Evolutionary conservation across 1,139 yeast genomes (phyloP).

Genomic region (Pichiaceae sp.): DNA sequence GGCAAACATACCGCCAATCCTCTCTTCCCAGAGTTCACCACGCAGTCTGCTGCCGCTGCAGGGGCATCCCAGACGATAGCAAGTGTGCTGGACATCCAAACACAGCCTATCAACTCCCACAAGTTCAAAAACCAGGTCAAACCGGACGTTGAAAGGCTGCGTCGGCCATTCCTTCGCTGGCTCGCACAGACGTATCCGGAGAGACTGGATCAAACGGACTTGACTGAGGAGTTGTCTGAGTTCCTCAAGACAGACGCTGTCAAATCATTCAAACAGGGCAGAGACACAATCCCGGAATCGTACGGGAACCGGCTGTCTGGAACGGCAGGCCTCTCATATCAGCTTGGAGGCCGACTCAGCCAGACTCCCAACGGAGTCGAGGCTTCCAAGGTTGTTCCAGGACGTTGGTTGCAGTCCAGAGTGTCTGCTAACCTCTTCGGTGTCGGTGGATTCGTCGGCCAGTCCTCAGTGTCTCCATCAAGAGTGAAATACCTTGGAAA

Average conservation of each 20-base stretch:
- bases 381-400: constrained; percentile 54
- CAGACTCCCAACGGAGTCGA: constrained; percentile 72
- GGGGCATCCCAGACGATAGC: constrained; percentile 11
- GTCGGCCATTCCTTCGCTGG: constrained; percentile 33
- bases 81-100: constrained; percentile 17
- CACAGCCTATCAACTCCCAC: constrained; percentile 13
- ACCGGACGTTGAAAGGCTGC: constrained; percentile 19
- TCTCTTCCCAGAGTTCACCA: constrained; percentile 13
- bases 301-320: constrained; percentile 32
- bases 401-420: constrained; percentile 48
- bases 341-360: constrained; percentile 58
- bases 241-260: constrained; percentile 21
- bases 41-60: background rate
- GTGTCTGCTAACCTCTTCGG: constrained; percentile 45
- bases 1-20: constrained; percentile 10
- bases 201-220: constrained; percentile 24
- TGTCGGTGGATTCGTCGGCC: constrained; percentile 64
- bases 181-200: constrained; percentile 31
- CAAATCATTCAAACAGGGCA: background rate
- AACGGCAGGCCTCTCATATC: constrained; percentile 68
- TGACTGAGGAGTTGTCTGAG: constrained; percentile 28
- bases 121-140: constrained; percentile 14
- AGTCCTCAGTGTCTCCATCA: constrained; percentile 13
- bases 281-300: constrained; percentile 12
- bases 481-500: constrained; percentile 16